Evolutionary conservation across 768 basidiomycete species (phyloP), one percentile per base, ranked within the genome.

Genomic region (Serpula lacrymans): DNA sequence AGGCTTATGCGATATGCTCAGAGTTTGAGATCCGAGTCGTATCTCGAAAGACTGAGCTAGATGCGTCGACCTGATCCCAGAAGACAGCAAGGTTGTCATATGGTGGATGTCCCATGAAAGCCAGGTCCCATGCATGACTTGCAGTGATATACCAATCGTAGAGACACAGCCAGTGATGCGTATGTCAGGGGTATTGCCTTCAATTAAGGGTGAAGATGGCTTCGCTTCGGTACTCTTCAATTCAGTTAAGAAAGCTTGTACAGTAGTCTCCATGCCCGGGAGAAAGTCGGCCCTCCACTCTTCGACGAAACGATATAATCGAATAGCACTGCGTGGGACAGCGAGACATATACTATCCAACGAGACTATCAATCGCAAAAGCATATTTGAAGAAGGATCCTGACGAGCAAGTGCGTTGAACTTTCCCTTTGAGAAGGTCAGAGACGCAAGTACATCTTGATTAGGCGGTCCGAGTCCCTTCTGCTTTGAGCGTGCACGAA

Each of bases 91-190:
- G 2, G 59, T 60, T 6, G 77, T 59, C 0, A 67, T 71, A 37
- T 79, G 64, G 41, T 74, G 66, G 16, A 80, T 62, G 42, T 81
- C 75, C 85, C 82, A 89, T 6, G 84, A 81, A 23, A 91, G 60
- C 88, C 88, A 92, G 1, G 88, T 91, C 14, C 87, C 88, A 45
- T 82, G 86, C 84, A 91, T 88, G 28, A 91, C 80, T 51, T 90
- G 88, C 5, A 92, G 71, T 3, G 78, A 76, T 7, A 88, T 67
- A 18, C 74, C 73, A 17, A 80, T 55, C 16, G 72, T 72, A 4
- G 58, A 52, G 7, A 88, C 41, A 20, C 70, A 68, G 4, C 74
- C 68, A 46, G 84, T 75, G 12, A 86, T 42, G 32, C 82, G 75
- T 23, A 78, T 48, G 6, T 60, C 56, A 38, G 24, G 45, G 5